Percentiles rank a stretch among this genome's conserved stretches.
Evolutionary conservation across 257 asterid genomes (phyloP).

Genomic region (Linaria vulgaris): DNA sequence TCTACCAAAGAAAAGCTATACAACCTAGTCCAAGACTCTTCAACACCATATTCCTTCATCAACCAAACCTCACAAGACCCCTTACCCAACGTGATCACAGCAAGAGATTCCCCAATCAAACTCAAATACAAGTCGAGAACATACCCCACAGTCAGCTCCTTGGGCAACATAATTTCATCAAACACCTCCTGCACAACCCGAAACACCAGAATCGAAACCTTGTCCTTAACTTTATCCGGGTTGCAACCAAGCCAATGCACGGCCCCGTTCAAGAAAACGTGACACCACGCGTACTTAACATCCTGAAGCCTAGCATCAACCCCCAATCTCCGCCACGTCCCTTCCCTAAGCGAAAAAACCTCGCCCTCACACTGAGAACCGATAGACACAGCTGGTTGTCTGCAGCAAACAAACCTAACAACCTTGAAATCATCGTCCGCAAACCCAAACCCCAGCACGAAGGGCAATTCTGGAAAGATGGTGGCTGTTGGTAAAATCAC

Average conservation of each 20-base stretch:
- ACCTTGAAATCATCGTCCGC: slow-evolving; percentile 43
- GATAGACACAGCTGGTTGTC: not conserved
- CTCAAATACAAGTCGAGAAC: too few relatives aligned
- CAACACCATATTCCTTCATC: slow-evolving; percentile 54
- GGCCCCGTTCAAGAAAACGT: slow-evolving; percentile 37
- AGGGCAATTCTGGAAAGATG: too few relatives aligned
- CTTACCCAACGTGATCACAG: too few relatives aligned
- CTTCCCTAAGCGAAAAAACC: slow-evolving; percentile 33
- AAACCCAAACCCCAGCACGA: slow-evolving; percentile 63
- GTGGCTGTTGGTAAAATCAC: too few relatives aligned
- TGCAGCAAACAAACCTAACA: slow-evolving; percentile 47
- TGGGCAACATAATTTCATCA: too few relatives aligned
- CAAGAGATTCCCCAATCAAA: too few relatives aligned
- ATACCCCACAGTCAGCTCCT: too few relatives aligned
- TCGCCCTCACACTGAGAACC: slow-evolving; percentile 43
- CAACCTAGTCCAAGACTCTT: slow-evolving; percentile 54
- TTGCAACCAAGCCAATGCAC: slow-evolving; percentile 41
- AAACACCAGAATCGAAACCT: too few relatives aligned
- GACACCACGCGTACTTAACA: slow-evolving; percentile 35
- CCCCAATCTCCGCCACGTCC: slow-evolving; percentile 46
- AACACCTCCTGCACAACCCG: too few relatives aligned
- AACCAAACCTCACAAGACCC: slow-evolving; percentile 50
- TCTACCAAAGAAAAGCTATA: slow-evolving; percentile 27
- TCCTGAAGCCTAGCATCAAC: slow-evolving; percentile 25
- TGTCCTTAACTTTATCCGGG: too few relatives aligned